These are phyloP conservation scores for Sporisorium iseilematis-ciliati DNA, from an alignment of 1,284 basidiomycete species.

Conservation along the genomic window DNA sequence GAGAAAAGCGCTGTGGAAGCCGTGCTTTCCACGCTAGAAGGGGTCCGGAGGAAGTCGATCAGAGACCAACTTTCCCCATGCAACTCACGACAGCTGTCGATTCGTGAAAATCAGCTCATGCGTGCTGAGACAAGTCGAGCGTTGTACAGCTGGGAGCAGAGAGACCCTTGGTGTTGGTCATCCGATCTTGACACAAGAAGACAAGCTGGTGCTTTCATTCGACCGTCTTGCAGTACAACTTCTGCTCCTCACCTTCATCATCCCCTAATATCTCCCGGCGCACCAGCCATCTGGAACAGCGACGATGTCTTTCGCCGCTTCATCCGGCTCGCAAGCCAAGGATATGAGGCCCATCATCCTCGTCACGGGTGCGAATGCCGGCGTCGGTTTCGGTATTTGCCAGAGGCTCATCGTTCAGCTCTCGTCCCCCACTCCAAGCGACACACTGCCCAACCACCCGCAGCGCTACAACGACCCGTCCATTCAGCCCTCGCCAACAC, in stretches of 20 bases:
- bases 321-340: constrained; percentile 21
- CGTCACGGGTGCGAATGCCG: constrained; percentile 67
- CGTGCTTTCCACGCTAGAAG: neutral
- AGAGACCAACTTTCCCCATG: neutral
- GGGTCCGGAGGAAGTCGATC: constrained; percentile 14
- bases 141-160: neutral
- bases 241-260: neutral
- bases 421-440: constrained; percentile 63
- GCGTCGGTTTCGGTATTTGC: constrained; percentile 68
- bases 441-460: constrained; percentile 55
- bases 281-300: neutral
- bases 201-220: neutral
- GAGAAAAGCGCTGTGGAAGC: neutral
- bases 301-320: constrained; percentile 24
- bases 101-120: constrained; percentile 23
- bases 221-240: neutral
- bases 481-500: constrained; percentile 48
- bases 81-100: neutral
- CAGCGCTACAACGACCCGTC: constrained; percentile 20
- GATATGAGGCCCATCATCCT: constrained; percentile 62
- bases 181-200: constrained; percentile 1
- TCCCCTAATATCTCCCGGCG: neutral
- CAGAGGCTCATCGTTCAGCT: constrained; percentile 68
- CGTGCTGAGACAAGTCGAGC: neutral
- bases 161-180: constrained; percentile 1